Conservation (phyloP, 2,329 filamentous ascomycete genomes). For the Drechslera avenae region DNA sequence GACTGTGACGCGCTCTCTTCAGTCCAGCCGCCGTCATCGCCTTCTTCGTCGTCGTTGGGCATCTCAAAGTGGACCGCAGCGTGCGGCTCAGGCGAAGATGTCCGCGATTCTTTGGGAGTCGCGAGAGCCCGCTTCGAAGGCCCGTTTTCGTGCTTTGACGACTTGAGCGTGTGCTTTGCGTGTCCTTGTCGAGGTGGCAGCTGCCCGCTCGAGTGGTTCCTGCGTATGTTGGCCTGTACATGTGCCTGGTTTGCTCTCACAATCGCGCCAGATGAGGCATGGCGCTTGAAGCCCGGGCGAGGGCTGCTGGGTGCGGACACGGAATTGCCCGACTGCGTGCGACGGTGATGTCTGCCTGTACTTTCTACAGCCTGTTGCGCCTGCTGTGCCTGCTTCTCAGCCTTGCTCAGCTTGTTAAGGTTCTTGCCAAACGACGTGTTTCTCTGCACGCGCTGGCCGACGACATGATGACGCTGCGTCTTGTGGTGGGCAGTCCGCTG, state of each 20-base stretch:
- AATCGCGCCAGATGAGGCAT: slow-evolving; percentile 49
- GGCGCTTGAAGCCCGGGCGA: slow-evolving; percentile 51
- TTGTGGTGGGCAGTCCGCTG: slow-evolving; percentile 39
- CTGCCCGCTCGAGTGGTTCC: slow-evolving; percentile 54
- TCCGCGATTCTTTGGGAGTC: slow-evolving; percentile 38
- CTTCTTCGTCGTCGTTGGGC: slow-evolving; percentile 36
- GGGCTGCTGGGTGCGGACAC: slow-evolving; percentile 45
- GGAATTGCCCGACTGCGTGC: slow-evolving; percentile 47
- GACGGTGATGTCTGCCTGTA: slow-evolving; percentile 43
- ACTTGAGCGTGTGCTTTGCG: slow-evolving; percentile 47
- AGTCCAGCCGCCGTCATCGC: slow-evolving; percentile 48
- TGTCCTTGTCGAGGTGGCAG: slow-evolving; percentile 50
- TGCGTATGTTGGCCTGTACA: slow-evolving; percentile 44
- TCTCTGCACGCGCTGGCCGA: slow-evolving; percentile 48
- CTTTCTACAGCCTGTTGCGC: slow-evolving; percentile 35
- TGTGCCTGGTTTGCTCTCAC: slow-evolving; percentile 42
- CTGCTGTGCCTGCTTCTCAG: slow-evolving; percentile 29
- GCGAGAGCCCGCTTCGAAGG: slow-evolving; percentile 37
- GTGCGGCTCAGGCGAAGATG: slow-evolving; percentile 44
- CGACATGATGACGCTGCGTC: slow-evolving; percentile 48
- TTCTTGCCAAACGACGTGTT: slow-evolving; percentile 51
- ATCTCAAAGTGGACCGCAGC: slow-evolving; percentile 51
- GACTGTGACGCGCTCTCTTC: slow-evolving; percentile 51
- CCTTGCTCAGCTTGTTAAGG: slow-evolving; percentile 49
- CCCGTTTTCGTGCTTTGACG: slow-evolving; percentile 41